Base-by-base conservation (phyloP, 805 yeast species). In the Saccharomycopsis sp. region DNA sequence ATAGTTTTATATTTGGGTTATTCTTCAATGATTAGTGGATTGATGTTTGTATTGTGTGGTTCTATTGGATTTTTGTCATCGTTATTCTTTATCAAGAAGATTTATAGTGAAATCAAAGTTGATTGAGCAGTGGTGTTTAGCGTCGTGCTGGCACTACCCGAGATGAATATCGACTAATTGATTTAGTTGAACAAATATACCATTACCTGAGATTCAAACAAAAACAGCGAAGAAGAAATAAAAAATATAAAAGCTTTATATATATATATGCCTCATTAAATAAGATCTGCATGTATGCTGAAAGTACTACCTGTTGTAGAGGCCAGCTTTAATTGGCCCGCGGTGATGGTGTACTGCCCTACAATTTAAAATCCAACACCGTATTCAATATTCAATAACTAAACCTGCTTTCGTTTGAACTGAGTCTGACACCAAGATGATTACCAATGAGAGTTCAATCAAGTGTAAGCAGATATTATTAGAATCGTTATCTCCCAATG, bases 41-140 rank as follows among this genome's bases (percentile, higher is more conserved):
- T 83, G 50, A 75, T 83, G 32, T 90, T 93, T 61, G 63, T 93
- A 40, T 73, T 87, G 33, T 86, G 96, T 53, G 97, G 97, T 33
- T 65, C 96, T 2, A 74, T 88, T 55, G 97, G 97, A 1, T 86
- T 85, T 66, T 50, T 85, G 38, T 74, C 88, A 52, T 74, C 80
- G 53, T 72, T 85, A 65, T 62, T 77, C 58, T 84, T 93, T 59
- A 80, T 87, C 41, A 73, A 85, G 61, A 78, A 67, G 55, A 88
- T 93, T 49, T 93, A 87, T 60, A 71, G 83, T 11, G 81, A 88
- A 48, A 85, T 93, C 57, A 90, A 89, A 65, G 82, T 89, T 38
- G 97, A 93, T 53, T 83, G 62, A 56, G 13, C 29, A 9, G 21
- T 9, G 8, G 8, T 20, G 29, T 9, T 9, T 27, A 27, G 29